A percentile compares a stretch with the other conserved stretches of the same genome.
Evolutionary conservation across 352 stramenopile genomes (phyloP).

Genomic region (Phytophthora cryptogea): DNA sequence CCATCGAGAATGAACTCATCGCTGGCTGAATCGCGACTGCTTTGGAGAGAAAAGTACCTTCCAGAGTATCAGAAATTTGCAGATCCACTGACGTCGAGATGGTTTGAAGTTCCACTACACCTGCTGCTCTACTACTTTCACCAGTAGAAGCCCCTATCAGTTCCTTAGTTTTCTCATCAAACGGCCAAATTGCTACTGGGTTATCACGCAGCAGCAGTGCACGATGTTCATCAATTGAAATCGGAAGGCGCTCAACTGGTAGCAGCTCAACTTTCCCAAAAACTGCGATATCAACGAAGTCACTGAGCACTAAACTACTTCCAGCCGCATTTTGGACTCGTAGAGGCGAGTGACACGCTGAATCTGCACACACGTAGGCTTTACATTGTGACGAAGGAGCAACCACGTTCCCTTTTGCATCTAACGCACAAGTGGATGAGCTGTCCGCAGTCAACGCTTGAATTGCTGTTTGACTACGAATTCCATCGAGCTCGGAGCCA

Average conservation of each 20-base stretch:
- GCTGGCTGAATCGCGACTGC: constrained; percentile 45
- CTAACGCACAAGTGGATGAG: constrained; percentile 31
- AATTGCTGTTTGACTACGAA: constrained; percentile 25
- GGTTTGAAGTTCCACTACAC: constrained; percentile 15
- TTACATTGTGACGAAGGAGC: constrained; percentile 22
- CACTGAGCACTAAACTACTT: constrained; percentile 38
- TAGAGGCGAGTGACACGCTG: constrained; percentile 30
- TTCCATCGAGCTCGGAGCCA: constrained; percentile 37
- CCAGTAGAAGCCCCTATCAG: constrained; percentile 23
- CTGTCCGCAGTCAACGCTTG: constrained; percentile 10
- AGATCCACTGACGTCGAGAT: constrained; percentile 23
- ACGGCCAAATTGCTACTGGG: constrained; percentile 61
- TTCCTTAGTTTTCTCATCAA: constrained; percentile 44
- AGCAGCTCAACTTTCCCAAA: constrained; percentile 47
- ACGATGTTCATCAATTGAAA: constrained; percentile 57
- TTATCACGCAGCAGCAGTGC: constrained; percentile 62
- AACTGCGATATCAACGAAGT: constrained; percentile 59
- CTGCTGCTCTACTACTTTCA: constrained; percentile 9
- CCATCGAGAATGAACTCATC: constrained; percentile 64
- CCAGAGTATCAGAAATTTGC: constrained; percentile 46
- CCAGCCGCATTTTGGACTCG: constrained; percentile 17
- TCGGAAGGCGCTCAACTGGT: constrained; percentile 44
- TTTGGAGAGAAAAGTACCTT: constrained; percentile 63
- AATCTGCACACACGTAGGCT: constrained; percentile 38
- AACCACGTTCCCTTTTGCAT: constrained; percentile 19